These are phyloP conservation scores for Paramecium sexaurelia DNA, from an alignment of 73 alveolate species.

Conservation along the genomic window DNA sequence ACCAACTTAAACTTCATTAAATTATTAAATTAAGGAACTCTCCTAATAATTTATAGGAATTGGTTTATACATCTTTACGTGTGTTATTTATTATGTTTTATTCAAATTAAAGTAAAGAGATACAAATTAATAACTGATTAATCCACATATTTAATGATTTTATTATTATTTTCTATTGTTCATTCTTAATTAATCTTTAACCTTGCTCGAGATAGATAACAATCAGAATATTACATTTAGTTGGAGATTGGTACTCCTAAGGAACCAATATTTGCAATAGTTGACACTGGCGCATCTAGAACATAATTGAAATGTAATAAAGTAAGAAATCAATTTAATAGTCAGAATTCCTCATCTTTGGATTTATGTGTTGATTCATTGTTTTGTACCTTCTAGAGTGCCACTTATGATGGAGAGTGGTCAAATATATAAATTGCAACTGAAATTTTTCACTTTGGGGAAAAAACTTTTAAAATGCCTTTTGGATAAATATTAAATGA, in stretches of 20 bases:
- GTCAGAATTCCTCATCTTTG: background rate
- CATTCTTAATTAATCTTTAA: background rate
- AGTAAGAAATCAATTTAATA: background rate
- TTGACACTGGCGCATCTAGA: background rate
- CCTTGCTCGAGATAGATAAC: background rate
- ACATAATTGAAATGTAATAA: background rate
- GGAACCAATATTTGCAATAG: background rate
- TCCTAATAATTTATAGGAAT: background rate
- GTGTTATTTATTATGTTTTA: background rate
- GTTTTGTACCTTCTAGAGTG: no score
- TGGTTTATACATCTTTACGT: background rate
- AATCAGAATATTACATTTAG: background rate
- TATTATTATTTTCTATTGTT: background rate
- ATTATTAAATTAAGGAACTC: background rate
- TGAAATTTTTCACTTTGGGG: background rate
- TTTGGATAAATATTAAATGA: background rate
- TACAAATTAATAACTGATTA: background rate
- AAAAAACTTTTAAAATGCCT: background rate
- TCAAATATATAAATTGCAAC: background rate
- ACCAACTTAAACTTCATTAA: background rate
- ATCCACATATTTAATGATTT: conserved; percentile 6
- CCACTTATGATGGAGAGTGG: background rate
- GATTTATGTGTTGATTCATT: background rate
- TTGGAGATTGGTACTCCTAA: background rate
- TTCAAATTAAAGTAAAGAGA: background rate